Conservation (phyloP, 2,329 filamentous ascomycete genomes). For the Aureobasidium sp. region DNA sequence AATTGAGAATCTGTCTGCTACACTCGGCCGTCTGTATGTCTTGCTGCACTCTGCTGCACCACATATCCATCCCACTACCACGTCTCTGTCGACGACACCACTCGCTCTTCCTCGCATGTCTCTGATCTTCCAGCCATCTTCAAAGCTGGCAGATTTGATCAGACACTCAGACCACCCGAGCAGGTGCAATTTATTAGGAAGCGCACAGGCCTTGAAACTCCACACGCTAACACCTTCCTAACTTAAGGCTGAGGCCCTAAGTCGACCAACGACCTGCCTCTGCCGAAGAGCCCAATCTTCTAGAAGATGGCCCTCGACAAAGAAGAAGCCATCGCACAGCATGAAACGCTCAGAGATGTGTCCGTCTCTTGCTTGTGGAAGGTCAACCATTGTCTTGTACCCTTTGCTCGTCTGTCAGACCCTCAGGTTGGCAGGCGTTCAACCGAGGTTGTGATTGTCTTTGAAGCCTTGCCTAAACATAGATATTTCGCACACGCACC, state of each 20-base stretch:
- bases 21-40: neutral
- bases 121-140: neutral
- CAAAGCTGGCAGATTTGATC: neutral
- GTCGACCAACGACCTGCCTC: neutral
- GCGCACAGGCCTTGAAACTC: conserved; percentile 8
- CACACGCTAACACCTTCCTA: conserved; percentile 13
- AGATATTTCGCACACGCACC: neutral
- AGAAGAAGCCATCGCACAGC: conserved; percentile 2
- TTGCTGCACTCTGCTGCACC: neutral
- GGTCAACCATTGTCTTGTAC: neutral
- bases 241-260: conserved; percentile 15
- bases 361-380: neutral
- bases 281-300: conserved; percentile 9
- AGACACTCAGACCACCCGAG: conserved; percentile 12
- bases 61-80: neutral
- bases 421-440: neutral
- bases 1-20: conserved; percentile 11
- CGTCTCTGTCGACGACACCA: neutral
- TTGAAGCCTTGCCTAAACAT: conserved; percentile 3
- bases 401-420: neutral
- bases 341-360: neutral
- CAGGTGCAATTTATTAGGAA: conserved; percentile 7
- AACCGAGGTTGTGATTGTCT: conserved; percentile 1
- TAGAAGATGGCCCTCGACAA: neutral
- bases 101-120: neutral